Conservation (phyloP, 176 grass and related monocot genomes). For the Oryza meyeriana region DNA sequence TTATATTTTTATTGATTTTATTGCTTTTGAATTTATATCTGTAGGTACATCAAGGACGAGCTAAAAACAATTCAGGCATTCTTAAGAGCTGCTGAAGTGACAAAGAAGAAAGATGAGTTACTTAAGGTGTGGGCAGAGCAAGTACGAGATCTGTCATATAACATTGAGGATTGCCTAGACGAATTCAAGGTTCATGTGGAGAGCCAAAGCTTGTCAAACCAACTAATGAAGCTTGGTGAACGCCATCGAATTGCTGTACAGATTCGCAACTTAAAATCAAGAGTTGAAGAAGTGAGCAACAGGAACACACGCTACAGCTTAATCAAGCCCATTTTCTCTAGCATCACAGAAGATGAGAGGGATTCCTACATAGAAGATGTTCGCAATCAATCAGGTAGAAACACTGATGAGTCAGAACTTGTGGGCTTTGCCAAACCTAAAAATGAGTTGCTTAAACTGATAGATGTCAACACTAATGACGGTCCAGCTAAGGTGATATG, state of each 20-base stretch:
- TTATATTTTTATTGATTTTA: no score
- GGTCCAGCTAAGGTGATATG: conserved; percentile 7
- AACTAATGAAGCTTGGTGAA: conserved; percentile 7
- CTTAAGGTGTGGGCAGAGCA: conserved; percentile 24
- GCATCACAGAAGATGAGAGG: background rate
- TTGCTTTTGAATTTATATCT: no score
- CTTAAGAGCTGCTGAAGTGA: conserved; percentile 18
- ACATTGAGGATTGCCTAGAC: conserved; percentile 41
- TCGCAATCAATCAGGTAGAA: background rate
- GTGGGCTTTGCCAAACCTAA: conserved; percentile 9
- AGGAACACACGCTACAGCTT: conserved; percentile 27
- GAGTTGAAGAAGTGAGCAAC: conserved; percentile 32
- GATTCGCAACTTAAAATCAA: conserved; percentile 35
- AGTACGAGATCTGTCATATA: conserved; percentile 35
- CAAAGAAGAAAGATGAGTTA: conserved; percentile 20
- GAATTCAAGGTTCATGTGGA: conserved; percentile 32
- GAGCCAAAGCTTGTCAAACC: background rate
- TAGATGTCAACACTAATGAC: background rate
- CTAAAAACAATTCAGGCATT: conserved; percentile 42
- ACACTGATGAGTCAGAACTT: conserved; percentile 20
- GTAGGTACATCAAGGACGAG: conserved; percentile 45
- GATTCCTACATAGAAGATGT: conserved; percentile 15
- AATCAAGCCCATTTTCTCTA: background rate
- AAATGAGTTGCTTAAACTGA: background rate
- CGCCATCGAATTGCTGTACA: conserved; percentile 23